Base-by-base conservation (phyloP, 1,284 basidiomycete genomes). In the Ustilago crameri region DNA sequence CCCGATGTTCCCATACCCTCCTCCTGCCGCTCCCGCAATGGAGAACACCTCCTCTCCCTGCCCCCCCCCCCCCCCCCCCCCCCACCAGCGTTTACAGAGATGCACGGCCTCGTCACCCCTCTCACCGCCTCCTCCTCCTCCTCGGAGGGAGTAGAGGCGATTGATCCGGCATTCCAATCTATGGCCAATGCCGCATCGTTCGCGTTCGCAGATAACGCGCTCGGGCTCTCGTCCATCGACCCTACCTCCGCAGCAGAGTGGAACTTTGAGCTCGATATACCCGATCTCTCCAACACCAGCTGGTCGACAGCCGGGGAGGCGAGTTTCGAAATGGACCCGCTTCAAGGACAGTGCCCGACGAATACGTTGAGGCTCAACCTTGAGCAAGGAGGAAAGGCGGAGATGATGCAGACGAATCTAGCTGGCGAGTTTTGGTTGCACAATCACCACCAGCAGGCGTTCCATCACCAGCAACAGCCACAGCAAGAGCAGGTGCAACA, bases 81-180 rank as follows among this genome's bases (percentile, higher is more conserved):
- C 20, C 41, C 23, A 8, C 47, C 2, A 12, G 30, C n/a, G 26
- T n/a, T n/a, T n/a, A n/a, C 63, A 27, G 49, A 68, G 37, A 44
- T 58, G 3, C 43, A 68, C 47, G 65, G 65, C 24, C 34, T 68
- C 5, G 47, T 51, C 15, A 62, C 65, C 3, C 59, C 65, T 4
- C 42, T 68, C 8, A 62, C 65, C 14, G 53, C 52, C 18, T 38
- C 30, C 3, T 18, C 53, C 9, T n/a, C n/a, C n/a, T n/a, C n/a
- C n/a, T n/a, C n/a, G n/a, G n/a, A n/a, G n/a, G n/a, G n/a, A n/a
- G n/a, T n/a, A n/a, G n/a, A n/a, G n/a, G 18, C 47, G 0, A 35
- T 67, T 43, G 58, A 67, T 46, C 49, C 44, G 2, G 24, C 53
- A 5, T 49, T 38, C 23, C 32, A 34, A 34, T 8, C 9, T 34